Evolutionary conservation across 805 yeast species (phyloP), one percentile per base, ranked within the genome.

Genomic region (Metschnikowia colocasiae): DNA sequence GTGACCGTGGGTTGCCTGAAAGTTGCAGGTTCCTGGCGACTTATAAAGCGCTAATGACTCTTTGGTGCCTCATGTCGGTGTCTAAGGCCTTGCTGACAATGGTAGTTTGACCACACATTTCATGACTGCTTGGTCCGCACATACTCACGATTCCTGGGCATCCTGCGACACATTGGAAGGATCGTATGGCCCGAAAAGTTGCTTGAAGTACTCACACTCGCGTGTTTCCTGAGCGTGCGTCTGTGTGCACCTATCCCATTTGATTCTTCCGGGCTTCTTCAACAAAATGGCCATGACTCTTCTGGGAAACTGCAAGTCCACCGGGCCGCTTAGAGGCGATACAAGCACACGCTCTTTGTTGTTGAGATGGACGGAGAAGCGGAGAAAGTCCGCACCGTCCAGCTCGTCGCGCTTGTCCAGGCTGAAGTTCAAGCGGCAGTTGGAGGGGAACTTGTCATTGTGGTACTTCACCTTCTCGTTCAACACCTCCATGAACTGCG

Each of bases 241-340:
- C 61, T 89, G 95, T 40, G 69, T 65, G 58, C 97, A 89, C 43
- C 79, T 78, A 47, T 83, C 84, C 97, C 97, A 90, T 48, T 80
- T 81, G 0, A 78, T 63, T 52, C 90, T 71, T 44, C 81, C 82
- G 2, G 85, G 83, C 13, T 78, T 68, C 37, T 74, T 79, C 42
- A 90, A 59, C 2, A 83, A 64, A 51, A 73, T 73, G 0, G 96
- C 91, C 25, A 87, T 57, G 1, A 86, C 90, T 57, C 89, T 75
- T 61, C 97, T 73, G 1, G 96, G 95, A 57, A 91, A 87, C 55
- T 87, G 96, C 12, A 88, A 64, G 61, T 91, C 97, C 7, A 89
- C 65, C 10, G 73, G 54, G 3, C 59, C 59, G 39, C 61, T 62
- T 12, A 53, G 23, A 2, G 32, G 27, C 1, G 57, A 19, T 19